Percentiles rank a stretch among this genome's conserved stretches.
phyloP scores from a whole-genome alignment of 257 asterid species.

The Nicotiana sylvestris region DNA sequence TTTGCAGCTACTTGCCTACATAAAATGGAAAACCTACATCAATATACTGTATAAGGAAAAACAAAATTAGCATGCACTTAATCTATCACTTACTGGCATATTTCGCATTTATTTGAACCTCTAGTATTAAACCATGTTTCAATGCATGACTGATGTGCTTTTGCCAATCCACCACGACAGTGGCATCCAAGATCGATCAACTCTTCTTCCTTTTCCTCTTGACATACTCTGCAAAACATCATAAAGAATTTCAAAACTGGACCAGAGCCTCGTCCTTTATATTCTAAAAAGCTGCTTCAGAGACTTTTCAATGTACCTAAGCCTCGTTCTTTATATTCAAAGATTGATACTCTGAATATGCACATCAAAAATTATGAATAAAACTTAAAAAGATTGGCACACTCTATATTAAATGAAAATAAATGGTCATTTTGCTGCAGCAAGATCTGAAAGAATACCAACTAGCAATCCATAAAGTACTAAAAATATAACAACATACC shows the following conservation, averaged over 20 bases:
- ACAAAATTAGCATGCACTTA: conserved; percentile 10
- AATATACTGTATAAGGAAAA: conserved; percentile 3
- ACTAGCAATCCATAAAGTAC: background rate
- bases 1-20: conserved; percentile 62
- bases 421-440: background rate
- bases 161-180: conserved; percentile 72
- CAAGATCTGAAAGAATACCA: background rate
- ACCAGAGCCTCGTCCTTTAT: background rate
- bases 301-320: background rate
- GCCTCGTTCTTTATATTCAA: background rate
- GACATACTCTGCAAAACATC: conserved; percentile 55
- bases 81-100: conserved; percentile 60
- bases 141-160: conserved; percentile 70
- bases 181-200: conserved; percentile 74
- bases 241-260: background rate
- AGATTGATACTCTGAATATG: background rate
- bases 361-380: background rate
- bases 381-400: background rate
- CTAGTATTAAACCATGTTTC: conserved; percentile 63
- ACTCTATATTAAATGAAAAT: background rate
- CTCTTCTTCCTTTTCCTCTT: conserved; percentile 67
- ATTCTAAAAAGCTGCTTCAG: background rate
- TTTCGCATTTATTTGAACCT: conserved; percentile 77
- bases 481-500: background rate
- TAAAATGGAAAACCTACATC: conserved; percentile 23